Conservation (phyloP, 2,329 filamentous ascomycete genomes). For the Colletotrichum musicola region DNA sequence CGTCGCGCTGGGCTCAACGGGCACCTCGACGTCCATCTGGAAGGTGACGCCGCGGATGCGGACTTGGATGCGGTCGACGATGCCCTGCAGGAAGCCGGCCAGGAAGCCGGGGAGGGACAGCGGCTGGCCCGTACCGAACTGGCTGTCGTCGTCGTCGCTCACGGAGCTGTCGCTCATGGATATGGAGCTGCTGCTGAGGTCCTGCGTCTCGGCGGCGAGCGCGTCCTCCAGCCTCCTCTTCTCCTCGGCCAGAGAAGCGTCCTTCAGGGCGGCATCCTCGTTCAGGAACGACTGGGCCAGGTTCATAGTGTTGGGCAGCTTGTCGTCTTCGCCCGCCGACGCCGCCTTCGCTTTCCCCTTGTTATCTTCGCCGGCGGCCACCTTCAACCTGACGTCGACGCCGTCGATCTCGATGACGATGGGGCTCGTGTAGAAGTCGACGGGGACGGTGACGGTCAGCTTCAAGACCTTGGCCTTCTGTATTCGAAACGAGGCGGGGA, state of each 20-base stretch:
- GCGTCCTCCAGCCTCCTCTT: constrained; percentile 77
- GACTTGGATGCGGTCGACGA: constrained; percentile 78
- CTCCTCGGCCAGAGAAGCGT: constrained; percentile 72
- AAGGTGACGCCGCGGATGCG: constrained; percentile 74
- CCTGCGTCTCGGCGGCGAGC: constrained; percentile 71
- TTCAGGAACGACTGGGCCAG: constrained; percentile 82
- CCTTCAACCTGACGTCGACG: constrained; percentile 76
- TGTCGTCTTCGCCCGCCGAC: constrained; percentile 44
- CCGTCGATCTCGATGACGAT: constrained; percentile 87
- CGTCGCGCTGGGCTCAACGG: constrained; percentile 60
- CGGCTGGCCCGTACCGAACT: constrained; percentile 76
- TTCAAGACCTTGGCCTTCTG: constrained; percentile 80
- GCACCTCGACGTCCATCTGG: constrained; percentile 72
- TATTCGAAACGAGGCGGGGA: constrained; percentile 79
- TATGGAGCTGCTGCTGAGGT: constrained; percentile 72
- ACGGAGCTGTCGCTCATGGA: constrained; percentile 70
- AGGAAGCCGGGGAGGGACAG: constrained; percentile 79
- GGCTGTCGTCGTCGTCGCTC: constrained; percentile 70
- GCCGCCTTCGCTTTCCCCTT: constrained; percentile 41
- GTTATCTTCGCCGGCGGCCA: constrained; percentile 54
- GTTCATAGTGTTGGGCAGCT: constrained; percentile 77
- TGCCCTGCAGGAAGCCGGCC: constrained; percentile 78
- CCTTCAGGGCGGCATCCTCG: constrained; percentile 53
- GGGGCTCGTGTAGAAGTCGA: constrained; percentile 87
- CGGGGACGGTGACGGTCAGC: constrained; percentile 85